Evolutionary conservation across 2,329 filamentous ascomycete genomes (phyloP).

Genomic region (Cladorrhinum sp.): DNA sequence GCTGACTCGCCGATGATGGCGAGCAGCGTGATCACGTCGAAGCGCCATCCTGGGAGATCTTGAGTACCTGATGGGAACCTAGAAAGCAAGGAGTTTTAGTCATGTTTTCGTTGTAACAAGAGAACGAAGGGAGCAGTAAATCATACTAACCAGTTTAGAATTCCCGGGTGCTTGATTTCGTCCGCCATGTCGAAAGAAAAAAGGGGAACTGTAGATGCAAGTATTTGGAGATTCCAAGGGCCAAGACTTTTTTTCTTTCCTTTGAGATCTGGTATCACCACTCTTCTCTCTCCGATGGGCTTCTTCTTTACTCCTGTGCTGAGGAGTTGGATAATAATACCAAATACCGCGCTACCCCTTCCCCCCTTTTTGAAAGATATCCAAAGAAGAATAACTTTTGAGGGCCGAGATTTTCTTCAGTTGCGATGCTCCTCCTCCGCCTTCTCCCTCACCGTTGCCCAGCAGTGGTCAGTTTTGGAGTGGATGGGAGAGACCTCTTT

Average conservation of each 20-base stretch:
- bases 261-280: too few relatives aligned
- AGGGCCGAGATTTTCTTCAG: too few relatives aligned
- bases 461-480: neutral
- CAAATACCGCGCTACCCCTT: neutral
- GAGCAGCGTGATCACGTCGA: constrained; percentile 61
- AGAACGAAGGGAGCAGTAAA: neutral
- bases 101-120: neutral
- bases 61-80: constrained; percentile 45
- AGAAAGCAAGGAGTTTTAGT: neutral
- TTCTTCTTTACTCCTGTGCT: too few relatives aligned
- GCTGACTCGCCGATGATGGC: constrained; percentile 61
- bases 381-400: neutral
- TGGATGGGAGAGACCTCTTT: neutral
- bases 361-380: neutral
- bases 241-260: neutral
- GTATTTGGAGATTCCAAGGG: neutral
- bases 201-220: neutral
- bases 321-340: too few relatives aligned
- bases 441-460: neutral
- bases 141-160: constrained; percentile 26
- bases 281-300: too few relatives aligned
- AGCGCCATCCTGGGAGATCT: constrained; percentile 46
- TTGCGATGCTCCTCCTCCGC: neutral
- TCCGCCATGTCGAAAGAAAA: neutral
- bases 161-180: constrained; percentile 17